A percentile compares a stretch with the other conserved stretches of the same genome.
Conservation (phyloP, 73 alveolate species). For the Paramecium octaurelia region DNA sequence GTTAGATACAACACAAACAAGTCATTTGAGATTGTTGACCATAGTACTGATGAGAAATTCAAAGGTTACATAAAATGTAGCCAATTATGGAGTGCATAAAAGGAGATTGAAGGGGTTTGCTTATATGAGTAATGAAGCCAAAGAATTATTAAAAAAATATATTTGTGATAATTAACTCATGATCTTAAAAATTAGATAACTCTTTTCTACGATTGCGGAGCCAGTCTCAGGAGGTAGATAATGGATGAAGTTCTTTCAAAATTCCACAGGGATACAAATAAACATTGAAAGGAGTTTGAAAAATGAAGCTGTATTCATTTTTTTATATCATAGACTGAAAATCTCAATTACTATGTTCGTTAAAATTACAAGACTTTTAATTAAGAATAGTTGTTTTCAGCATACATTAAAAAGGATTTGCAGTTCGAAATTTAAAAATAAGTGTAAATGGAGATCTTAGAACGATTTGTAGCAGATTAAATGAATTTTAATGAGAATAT, state of each 20-base stretch:
- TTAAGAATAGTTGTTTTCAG: neutral
- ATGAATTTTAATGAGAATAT: neutral
- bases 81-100: neutral
- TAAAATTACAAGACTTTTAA: neutral
- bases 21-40: neutral
- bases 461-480: neutral
- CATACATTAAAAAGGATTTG: neutral
- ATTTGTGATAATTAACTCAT: conserved; percentile 8
- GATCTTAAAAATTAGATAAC: neutral
- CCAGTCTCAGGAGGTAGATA: neutral
- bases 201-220: neutral
- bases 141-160: neutral
- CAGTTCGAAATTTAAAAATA: neutral
- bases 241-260: neutral
- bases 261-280: neutral
- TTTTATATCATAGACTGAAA: neutral
- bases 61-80: neutral
- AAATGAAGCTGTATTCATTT: neutral
- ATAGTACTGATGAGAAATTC: neutral
- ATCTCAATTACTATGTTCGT: neutral
- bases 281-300: neutral
- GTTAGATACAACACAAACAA: neutral
- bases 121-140: neutral
- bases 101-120: neutral
- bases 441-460: neutral